Evolutionary conservation across 225 moss, liverwort and hornwort genomes (phyloP).

Genomic region (Pleurozium schreberi): DNA sequence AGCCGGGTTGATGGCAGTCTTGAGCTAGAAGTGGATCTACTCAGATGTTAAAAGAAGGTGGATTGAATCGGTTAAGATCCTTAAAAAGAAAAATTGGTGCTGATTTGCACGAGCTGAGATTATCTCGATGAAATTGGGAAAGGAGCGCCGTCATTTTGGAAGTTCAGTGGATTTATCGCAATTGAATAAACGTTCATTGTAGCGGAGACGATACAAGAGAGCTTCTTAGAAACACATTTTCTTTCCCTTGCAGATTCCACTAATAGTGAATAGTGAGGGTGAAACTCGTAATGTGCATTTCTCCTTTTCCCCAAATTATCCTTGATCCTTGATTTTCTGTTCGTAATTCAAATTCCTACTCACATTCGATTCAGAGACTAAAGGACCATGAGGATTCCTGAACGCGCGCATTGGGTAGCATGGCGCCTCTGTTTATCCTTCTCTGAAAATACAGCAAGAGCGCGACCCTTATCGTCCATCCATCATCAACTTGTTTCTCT

Average conservation of each 20-base stretch:
- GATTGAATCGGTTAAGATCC: not conserved
- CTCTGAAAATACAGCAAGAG: constrained; percentile 5
- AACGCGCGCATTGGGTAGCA: constrained; percentile 21
- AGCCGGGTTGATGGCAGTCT: not conserved
- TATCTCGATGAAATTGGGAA: not conserved
- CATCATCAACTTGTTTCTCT: not conserved
- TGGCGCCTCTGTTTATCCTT: constrained; percentile 19
- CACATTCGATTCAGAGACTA: not conserved
- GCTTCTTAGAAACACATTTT: not conserved
- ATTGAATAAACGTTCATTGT: not conserved
- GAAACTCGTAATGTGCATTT: not conserved
- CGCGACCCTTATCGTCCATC: constrained; percentile 10
- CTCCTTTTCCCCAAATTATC: no score
- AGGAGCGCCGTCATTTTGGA: not conserved
- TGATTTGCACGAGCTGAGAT: not conserved
- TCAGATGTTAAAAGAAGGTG: not conserved
- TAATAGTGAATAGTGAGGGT: not conserved
- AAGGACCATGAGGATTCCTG: constrained; percentile 26
- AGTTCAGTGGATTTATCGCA: not conserved
- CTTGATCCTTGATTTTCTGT: not conserved
- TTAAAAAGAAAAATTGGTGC: not conserved
- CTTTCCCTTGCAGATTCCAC: not conserved
- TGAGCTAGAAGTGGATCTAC: not conserved
- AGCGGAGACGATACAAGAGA: not conserved
- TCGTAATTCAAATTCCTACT: not conserved